A percentile compares a stretch with the other conserved stretches of the same genome.
Evolutionary conservation across 1,284 basidiomycete species (phyloP).

Genomic region (Hymenochaete sp.): DNA sequence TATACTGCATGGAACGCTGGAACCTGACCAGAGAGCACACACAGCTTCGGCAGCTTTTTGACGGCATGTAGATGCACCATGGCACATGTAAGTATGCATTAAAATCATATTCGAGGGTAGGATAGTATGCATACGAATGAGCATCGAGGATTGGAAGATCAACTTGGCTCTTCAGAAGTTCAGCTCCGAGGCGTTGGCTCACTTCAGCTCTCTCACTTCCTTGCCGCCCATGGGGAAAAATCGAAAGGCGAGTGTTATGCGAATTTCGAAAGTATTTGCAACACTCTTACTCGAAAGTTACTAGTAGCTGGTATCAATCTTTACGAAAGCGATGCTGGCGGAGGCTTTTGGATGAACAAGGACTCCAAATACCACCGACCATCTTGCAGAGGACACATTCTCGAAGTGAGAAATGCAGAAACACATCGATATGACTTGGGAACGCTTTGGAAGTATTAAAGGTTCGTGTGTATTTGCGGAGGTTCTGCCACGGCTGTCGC

Average conservation of each 20-base stretch:
- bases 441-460: constrained; percentile 42
- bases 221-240: constrained; percentile 74
- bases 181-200: constrained; percentile 59
- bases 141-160: constrained; percentile 66
- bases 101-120: neutral
- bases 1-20: constrained; percentile 61
- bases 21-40: constrained; percentile 57
- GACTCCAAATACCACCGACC: constrained; percentile 54
- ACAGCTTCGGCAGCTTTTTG: constrained; percentile 51
- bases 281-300: constrained; percentile 54
- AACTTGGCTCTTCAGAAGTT: constrained; percentile 58
- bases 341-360: constrained; percentile 36
- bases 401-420: constrained; percentile 58
- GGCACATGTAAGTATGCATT: neutral
- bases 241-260: constrained; percentile 80
- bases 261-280: constrained; percentile 56
- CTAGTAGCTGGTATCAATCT: constrained; percentile 72
- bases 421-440: constrained; percentile 42
- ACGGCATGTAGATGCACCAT: constrained; percentile 70
- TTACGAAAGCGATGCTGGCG: constrained; percentile 56
- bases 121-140: constrained; percentile 65
- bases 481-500: constrained; percentile 50
- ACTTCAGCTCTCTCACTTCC: constrained; percentile 68
- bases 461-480: constrained; percentile 51
- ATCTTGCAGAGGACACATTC: constrained; percentile 54